Evolutionary conservation across 176 grass and related monocot species (phyloP).

Genomic region (Secale cereale): DNA sequence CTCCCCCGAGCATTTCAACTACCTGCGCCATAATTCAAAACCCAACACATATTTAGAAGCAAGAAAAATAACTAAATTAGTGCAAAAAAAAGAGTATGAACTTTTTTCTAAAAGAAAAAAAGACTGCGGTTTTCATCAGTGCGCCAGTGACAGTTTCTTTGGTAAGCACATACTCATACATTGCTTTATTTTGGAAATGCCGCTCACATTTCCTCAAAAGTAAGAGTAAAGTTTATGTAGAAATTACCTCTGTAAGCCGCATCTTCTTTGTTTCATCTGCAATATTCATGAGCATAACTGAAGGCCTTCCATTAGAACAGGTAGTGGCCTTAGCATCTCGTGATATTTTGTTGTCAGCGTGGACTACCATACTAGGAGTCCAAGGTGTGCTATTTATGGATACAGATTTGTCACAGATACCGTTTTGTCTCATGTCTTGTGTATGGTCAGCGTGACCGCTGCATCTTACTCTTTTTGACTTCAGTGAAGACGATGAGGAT

Average conservation of each 20-base stretch:
- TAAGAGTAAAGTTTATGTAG: neutral
- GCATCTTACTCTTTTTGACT: constrained; percentile 82
- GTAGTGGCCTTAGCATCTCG: constrained; percentile 10
- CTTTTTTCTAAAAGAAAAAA: neutral
- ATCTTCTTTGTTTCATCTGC: constrained; percentile 74
- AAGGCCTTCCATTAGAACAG: constrained; percentile 27
- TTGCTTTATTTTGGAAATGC: neutral
- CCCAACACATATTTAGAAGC: neutral
- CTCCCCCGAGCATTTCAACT: constrained; percentile 58
- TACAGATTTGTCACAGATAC: constrained; percentile 11
- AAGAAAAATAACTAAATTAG: constrained; percentile 3
- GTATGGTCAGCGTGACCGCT: constrained; percentile 18
- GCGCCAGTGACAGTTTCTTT: neutral
- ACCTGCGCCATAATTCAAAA: constrained; percentile 42
- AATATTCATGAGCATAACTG: constrained; percentile 92
- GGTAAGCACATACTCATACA: neutral
- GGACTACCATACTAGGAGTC: constrained; percentile 14
- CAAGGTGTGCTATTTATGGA: neutral
- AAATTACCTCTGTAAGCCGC: constrained; percentile 64
- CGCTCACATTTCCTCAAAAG: neutral
- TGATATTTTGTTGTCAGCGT: constrained; percentile 29
- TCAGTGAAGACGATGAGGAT: constrained; percentile 67
- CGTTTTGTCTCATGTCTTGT: constrained; percentile 30
- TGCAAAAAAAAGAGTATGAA: neutral
- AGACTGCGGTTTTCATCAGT: neutral